Conservation (phyloP, 2,329 filamentous ascomycete species). For the Madurella fahalii region DNA sequence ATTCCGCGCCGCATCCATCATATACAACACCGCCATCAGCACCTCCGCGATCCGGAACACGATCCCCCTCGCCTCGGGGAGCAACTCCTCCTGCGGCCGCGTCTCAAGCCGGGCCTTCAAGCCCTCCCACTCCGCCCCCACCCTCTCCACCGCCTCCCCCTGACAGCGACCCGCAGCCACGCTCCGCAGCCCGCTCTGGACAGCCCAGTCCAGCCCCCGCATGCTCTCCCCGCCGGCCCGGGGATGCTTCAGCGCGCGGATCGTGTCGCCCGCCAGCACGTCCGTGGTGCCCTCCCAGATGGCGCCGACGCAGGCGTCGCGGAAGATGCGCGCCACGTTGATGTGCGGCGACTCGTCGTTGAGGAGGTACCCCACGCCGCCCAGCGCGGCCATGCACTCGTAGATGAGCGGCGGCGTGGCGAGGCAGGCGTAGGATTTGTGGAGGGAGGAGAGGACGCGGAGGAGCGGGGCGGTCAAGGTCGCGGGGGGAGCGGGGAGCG, state of each 20-base stretch:
- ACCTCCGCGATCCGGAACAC: constrained; percentile 43
- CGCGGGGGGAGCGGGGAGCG: constrained; percentile 32
- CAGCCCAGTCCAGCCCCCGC: constrained; percentile 41
- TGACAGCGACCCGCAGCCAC: constrained; percentile 27
- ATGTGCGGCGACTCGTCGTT: constrained; percentile 58
- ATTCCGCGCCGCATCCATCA: constrained; percentile 38
- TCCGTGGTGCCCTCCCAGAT: constrained; percentile 67
- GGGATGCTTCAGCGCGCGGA: constrained; percentile 46
- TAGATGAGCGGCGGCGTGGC: constrained; percentile 47
- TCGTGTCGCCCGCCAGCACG: constrained; percentile 55
- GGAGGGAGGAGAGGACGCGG: constrained; percentile 54
- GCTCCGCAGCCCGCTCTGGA: constrained; percentile 28
- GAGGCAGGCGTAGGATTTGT: constrained; percentile 56
- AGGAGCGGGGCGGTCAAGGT: constrained; percentile 43
- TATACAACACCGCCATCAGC: constrained; percentile 40
- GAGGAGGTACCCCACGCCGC: constrained; percentile 63
- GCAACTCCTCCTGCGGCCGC: constrained; percentile 36
- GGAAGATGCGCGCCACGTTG: constrained; percentile 62
- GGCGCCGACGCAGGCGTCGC: constrained; percentile 59
- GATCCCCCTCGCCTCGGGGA: constrained; percentile 44
- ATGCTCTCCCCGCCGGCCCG: constrained; percentile 35
- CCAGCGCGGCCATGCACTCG: constrained; percentile 60
- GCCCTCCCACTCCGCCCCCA: constrained; percentile 37
- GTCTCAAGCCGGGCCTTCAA: constrained; percentile 37
- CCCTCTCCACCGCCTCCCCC: constrained; percentile 31